A percentile compares a stretch with the other conserved stretches of the same genome.
phyloP scores from a whole-genome alignment of 2,329 filamentous ascomycete species.

The Neofusicoccum umdonicola region DNA sequence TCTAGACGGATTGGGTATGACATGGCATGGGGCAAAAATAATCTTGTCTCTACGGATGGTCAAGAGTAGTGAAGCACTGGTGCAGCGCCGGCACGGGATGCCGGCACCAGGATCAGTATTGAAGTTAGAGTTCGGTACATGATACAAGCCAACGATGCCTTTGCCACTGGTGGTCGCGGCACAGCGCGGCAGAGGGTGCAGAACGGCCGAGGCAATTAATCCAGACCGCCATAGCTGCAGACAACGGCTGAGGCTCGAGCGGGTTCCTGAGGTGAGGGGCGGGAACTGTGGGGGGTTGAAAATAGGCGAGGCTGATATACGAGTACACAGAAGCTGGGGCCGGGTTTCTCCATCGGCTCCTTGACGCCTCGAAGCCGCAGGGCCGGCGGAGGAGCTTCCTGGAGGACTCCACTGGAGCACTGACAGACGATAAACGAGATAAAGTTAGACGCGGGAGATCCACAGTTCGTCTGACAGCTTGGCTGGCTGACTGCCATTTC shows the following conservation, averaged over 20 bases:
- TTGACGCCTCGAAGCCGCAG: background rate
- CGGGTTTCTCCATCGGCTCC: constrained; percentile 2
- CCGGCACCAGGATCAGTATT: background rate
- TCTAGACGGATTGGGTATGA: background rate
- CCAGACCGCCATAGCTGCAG: background rate
- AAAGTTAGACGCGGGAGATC: constrained; percentile 3
- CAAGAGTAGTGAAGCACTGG: background rate
- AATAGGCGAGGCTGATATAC: background rate
- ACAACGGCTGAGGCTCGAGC: background rate
- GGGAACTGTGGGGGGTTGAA: background rate
- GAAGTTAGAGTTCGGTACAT: background rate
- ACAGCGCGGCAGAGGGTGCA: background rate
- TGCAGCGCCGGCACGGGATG: background rate
- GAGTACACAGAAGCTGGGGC: background rate
- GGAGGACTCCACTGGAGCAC: background rate
- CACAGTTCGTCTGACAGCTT: constrained; percentile 7
- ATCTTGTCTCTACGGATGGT: background rate
- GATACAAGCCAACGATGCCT: background rate
- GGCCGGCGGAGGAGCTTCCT: background rate
- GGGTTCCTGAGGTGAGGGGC: background rate
- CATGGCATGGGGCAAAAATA: background rate
- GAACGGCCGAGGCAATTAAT: background rate
- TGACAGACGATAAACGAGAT: background rate
- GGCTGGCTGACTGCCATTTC: background rate
- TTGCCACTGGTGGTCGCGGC: background rate